Conservation (phyloP, 257 asterid genomes). For the Cordia subcordata region DNA sequence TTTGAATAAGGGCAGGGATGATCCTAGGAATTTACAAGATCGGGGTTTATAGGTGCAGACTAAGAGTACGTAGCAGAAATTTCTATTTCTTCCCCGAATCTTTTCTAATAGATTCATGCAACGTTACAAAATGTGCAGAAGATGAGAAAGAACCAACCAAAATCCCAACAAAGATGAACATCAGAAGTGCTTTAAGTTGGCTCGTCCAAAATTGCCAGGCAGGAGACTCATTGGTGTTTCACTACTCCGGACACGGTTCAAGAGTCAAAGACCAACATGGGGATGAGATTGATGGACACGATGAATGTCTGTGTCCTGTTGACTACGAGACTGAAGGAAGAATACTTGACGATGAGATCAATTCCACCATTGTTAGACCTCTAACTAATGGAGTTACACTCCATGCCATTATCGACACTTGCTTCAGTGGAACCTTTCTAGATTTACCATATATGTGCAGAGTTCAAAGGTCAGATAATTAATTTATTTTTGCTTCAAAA, state of each 20-base stretch:
- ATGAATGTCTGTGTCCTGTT: slow-evolving; percentile 68
- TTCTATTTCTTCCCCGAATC: no score
- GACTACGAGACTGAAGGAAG: slow-evolving; percentile 72
- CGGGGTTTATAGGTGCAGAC: no score
- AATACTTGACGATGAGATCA: slow-evolving; percentile 78
- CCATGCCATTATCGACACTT: slow-evolving; percentile 78
- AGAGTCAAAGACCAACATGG: slow-evolving; percentile 55
- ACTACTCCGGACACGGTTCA: slow-evolving; percentile 83
- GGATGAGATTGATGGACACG: slow-evolving; percentile 78
- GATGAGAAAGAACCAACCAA: slow-evolving; percentile 37
- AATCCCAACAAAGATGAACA: slow-evolving; percentile 65
- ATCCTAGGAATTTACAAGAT: no score
- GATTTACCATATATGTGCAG: slow-evolving; percentile 68
- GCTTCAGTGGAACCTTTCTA: slow-evolving; percentile 76
- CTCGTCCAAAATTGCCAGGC: slow-evolving; percentile 59
- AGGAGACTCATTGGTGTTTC: slow-evolving; percentile 81
- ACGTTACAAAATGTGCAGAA: slow-evolving; percentile 49
- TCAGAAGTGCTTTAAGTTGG: slow-evolving; percentile 62
- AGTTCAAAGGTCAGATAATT: slow-evolving; percentile 55
- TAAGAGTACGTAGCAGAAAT: no score
- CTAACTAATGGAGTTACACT: slow-evolving; percentile 68
- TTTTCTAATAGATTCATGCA: neutral
- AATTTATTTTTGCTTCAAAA: no score
- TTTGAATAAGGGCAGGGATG: no score
- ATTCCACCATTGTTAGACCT: slow-evolving; percentile 71